A percentile compares a stretch with the other conserved stretches of the same genome.
phyloP scores from a whole-genome alignment of 2,329 filamentous ascomycete genomes.

The Decorospora gaudefroyi region DNA sequence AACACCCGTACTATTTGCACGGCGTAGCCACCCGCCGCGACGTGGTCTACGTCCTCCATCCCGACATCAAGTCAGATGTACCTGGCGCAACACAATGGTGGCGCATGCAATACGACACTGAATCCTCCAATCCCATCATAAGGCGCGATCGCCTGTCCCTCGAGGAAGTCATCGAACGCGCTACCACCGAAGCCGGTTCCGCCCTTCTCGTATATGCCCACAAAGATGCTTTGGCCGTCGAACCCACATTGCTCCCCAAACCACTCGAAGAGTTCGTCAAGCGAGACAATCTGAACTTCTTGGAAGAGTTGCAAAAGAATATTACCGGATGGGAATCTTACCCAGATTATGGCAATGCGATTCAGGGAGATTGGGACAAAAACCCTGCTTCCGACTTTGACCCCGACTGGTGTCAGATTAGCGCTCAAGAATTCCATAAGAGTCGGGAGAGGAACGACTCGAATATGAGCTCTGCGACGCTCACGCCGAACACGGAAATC shows the following conservation, averaged over 20 bases:
- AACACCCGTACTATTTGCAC: slow-evolving; percentile 58
- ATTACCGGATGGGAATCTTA: slow-evolving; percentile 21
- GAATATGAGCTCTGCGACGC: slow-evolving; percentile 33
- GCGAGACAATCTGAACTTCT: slow-evolving; percentile 52
- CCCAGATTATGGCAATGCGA: slow-evolving; percentile 9
- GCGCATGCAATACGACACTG: slow-evolving; percentile 42
- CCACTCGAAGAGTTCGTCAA: slow-evolving; percentile 53
- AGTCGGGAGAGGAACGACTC: slow-evolving; percentile 16
- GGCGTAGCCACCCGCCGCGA: slow-evolving; percentile 63
- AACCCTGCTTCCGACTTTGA: slow-evolving; percentile 15
- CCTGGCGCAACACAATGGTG: slow-evolving; percentile 41
- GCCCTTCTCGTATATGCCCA: slow-evolving; percentile 65
- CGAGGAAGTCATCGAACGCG: slow-evolving; percentile 60
- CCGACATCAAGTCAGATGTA: slow-evolving; percentile 29
- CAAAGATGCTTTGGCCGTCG: slow-evolving; percentile 42
- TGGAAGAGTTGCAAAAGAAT: slow-evolving; percentile 35
- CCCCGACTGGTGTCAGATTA: slow-evolving; percentile 29
- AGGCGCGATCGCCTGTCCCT: slow-evolving; percentile 51
- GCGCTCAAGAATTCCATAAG: slow-evolving; percentile 26
- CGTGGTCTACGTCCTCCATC: slow-evolving; percentile 60
- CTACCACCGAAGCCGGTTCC: slow-evolving; percentile 56
- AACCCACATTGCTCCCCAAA: slow-evolving; percentile 27
- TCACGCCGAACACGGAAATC: slow-evolving; percentile 44
- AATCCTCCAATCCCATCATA: slow-evolving; percentile 31
- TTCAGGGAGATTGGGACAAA: slow-evolving; percentile 27